These are phyloP conservation scores for Carallia pectinifolia DNA, from an alignment of 345 rosid genomes.

Conservation along the genomic window DNA sequence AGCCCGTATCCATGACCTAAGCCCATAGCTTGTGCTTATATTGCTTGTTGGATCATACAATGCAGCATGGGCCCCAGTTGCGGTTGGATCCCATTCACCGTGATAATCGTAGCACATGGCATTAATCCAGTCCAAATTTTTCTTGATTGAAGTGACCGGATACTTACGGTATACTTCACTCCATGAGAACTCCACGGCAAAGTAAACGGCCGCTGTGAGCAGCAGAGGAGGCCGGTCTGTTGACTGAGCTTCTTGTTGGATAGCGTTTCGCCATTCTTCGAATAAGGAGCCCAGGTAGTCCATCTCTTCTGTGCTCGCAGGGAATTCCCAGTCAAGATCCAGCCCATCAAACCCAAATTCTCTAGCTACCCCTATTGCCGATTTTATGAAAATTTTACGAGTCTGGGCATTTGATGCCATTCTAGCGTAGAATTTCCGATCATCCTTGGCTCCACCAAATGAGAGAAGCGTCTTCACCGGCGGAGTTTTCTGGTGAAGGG, in stretches of 20 bases:
- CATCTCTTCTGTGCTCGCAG: constrained; percentile 40
- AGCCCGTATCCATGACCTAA: constrained; percentile 47
- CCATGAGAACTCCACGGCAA: constrained; percentile 35
- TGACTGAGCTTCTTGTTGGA: constrained; percentile 37
- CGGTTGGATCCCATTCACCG: constrained; percentile 43
- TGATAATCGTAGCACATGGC: constrained; percentile 57
- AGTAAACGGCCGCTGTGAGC: constrained; percentile 58
- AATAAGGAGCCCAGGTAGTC: constrained; percentile 30
- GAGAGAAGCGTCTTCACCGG: constrained; percentile 49
- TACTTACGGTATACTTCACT: constrained; percentile 17
- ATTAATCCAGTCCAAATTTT: constrained; percentile 63
- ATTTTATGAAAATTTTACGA: constrained; percentile 39
- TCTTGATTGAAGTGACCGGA: constrained; percentile 31
- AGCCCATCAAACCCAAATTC: constrained; percentile 49
- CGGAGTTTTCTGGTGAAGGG: constrained; percentile 39
- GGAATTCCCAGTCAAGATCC: constrained; percentile 67
- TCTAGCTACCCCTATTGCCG: constrained; percentile 46
- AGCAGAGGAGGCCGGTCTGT: constrained; percentile 35
- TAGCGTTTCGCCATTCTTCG: constrained; percentile 40
- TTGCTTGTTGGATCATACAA: constrained; percentile 55
- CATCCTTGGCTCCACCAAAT: constrained; percentile 36
- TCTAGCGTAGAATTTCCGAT: constrained; percentile 26
- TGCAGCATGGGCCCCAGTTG: constrained; percentile 54
- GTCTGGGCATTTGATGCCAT: constrained; percentile 33
- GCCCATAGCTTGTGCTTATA: constrained; percentile 57